These are phyloP conservation scores for Trichosporon faecale DNA, from an alignment of 1,284 basidiomycete genomes.

Conservation along the genomic window DNA sequence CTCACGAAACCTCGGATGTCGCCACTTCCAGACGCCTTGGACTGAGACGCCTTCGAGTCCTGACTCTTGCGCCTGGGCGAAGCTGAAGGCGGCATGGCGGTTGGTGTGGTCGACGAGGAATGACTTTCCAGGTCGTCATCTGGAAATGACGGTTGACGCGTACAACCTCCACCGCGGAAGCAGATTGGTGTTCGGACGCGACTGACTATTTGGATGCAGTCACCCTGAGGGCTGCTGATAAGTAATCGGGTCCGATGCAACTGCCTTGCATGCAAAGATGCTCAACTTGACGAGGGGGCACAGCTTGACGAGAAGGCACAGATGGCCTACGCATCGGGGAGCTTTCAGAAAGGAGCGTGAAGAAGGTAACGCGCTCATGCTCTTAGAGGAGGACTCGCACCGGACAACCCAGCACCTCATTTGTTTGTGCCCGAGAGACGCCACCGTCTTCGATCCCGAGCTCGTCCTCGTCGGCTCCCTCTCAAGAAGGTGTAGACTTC, in stretches of 20 bases:
- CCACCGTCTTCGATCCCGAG: not conserved
- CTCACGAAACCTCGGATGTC: constrained; percentile 3
- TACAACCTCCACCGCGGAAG: constrained; percentile 2
- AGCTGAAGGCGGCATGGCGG: constrained; percentile 5
- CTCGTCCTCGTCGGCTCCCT: no score
- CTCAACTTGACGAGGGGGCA: no score
- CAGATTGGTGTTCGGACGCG: not conserved
- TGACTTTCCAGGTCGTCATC: not conserved
- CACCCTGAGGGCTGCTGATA: no score
- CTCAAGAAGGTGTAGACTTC: no score
- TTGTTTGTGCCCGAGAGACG: not conserved
- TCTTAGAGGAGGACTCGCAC: not conserved
- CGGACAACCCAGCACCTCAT: no score
- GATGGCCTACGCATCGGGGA: no score
- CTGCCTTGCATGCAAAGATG: no score
- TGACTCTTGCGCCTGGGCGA: constrained; percentile 8
- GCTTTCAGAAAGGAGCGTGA: no score
- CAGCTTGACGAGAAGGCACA: no score
- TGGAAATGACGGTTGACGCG: constrained; percentile 9
- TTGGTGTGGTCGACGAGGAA: not conserved
- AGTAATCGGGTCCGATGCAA: no score
- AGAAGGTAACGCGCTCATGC: no score
- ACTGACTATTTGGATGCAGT: constrained; percentile 3
- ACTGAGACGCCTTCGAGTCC: not conserved
- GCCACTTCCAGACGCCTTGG: constrained; percentile 4